A percentile compares a stretch with the other conserved stretches of the same genome.
phyloP scores from a whole-genome alignment of 192 early-diverging fungal species.

The Backusella tarrabulga region DNA sequence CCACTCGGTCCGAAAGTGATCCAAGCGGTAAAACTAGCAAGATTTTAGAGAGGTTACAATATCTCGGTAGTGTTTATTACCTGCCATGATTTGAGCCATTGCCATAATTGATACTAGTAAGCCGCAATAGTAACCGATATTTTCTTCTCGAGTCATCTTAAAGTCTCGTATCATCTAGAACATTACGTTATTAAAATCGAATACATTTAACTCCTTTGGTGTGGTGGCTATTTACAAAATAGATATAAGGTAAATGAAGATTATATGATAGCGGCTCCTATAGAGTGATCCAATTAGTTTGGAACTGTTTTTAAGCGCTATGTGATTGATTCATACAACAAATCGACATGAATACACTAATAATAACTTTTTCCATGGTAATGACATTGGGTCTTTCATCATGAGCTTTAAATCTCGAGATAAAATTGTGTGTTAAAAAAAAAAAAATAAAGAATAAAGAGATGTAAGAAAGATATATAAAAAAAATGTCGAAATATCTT shows the following conservation, averaged over 20 bases:
- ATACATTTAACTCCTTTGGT: not conserved
- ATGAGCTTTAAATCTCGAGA: no score
- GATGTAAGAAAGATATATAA: no score
- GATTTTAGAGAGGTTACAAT: not conserved
- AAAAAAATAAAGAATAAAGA: no score
- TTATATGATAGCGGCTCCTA: slow-evolving; percentile 21
- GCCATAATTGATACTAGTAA: slow-evolving; percentile 49
- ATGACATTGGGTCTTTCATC: not conserved
- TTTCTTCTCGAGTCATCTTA: slow-evolving; percentile 56
- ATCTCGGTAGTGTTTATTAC: slow-evolving; percentile 15
- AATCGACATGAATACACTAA: not conserved
- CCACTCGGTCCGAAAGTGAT: slow-evolving; percentile 66
- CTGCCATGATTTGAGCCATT: slow-evolving; percentile 47
- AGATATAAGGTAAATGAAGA: slow-evolving; percentile 13
- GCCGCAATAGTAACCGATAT: slow-evolving; percentile 46
- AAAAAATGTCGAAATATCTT: no score
- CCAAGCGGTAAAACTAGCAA: slow-evolving; percentile 55
- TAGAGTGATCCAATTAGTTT: not conserved
- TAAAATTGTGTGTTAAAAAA: no score
- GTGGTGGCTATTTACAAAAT: not conserved
- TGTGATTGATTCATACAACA: not conserved
- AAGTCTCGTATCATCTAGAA: slow-evolving; percentile 58
- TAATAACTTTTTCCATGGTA: not conserved
- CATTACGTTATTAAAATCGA: not conserved
- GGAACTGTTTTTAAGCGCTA: not conserved